Evolutionary conservation across 2,329 filamentous ascomycete genomes (phyloP).

Genomic region (Cordyceps fumosorosea): DNA sequence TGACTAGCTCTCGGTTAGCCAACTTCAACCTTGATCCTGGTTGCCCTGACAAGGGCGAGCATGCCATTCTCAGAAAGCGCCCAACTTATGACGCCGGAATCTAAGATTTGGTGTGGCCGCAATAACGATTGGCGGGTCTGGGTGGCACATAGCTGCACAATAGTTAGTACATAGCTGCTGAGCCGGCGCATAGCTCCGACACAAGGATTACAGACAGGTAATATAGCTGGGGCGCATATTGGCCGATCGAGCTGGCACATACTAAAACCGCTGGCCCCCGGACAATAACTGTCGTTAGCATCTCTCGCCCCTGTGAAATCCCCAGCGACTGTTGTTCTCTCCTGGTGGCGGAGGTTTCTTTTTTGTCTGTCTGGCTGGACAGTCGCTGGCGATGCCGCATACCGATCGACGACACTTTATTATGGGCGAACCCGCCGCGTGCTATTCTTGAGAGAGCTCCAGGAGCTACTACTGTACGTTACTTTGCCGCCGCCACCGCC

Average conservation of each 20-base stretch:
- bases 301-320: background rate
- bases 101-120: slow-evolving; percentile 5
- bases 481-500: background rate
- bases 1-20: background rate
- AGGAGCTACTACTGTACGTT: background rate
- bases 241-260: slow-evolving; percentile 2
- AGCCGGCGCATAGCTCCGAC: no score
- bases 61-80: slow-evolving; percentile 3
- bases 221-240: background rate
- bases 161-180: no score
- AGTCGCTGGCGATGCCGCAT: slow-evolving; percentile 8
- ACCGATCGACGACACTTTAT: background rate
- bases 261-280: slow-evolving; percentile 5
- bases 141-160: background rate
- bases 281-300: background rate
- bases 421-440: background rate
- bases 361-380: background rate
- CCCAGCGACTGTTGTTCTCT: background rate
- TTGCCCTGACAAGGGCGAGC: slow-evolving; percentile 6
- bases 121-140: slow-evolving; percentile 6
- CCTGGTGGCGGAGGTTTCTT: background rate
- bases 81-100: background rate
- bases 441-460: background rate
- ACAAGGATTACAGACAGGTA: background rate
- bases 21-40: background rate